A percentile compares a stretch with the other conserved stretches of the same genome.
Conservation (phyloP, 2,329 filamentous ascomycete species). For the Zymoseptoria crescenta region DNA sequence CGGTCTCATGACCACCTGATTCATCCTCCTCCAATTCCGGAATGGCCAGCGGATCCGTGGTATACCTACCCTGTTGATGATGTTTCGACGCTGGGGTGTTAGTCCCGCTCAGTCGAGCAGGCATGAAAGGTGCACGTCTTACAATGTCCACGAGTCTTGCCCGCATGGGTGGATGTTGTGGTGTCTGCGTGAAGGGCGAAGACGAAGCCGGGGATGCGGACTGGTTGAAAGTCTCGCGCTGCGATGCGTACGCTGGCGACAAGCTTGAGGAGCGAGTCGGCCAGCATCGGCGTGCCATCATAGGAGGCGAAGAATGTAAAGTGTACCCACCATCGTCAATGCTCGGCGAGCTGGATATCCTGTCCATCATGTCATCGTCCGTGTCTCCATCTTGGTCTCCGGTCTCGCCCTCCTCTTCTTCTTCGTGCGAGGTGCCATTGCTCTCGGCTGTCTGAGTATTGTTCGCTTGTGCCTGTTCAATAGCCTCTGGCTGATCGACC, state of each 20-base stretch:
- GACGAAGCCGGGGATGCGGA: conserved; percentile 29
- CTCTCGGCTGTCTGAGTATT: conserved; percentile 42
- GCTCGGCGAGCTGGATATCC: conserved; percentile 95
- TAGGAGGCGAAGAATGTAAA: conserved; percentile 25
- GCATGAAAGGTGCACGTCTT: conserved; percentile 4
- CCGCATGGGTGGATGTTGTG: conserved; percentile 31
- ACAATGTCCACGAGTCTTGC: conserved; percentile 14
- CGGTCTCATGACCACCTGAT: background rate
- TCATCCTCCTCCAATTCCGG: background rate
- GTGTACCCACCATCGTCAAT: conserved; percentile 95
- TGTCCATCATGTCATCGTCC: conserved; percentile 90
- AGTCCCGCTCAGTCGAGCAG: conserved; percentile 7
- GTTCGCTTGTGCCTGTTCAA: conserved; percentile 44
- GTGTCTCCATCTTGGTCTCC: conserved; percentile 32
- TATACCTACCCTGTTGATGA: conserved; percentile 47
- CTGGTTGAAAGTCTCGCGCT: conserved; percentile 29
- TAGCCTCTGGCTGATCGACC: conserved; percentile 36
- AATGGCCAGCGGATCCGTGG: conserved; percentile 1
- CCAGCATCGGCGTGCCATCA: conserved; percentile 24
- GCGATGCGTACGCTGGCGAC: conserved; percentile 30
- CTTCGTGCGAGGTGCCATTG: conserved; percentile 22
- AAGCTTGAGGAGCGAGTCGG: conserved; percentile 37
- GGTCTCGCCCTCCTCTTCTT: conserved; percentile 29
- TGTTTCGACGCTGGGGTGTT: conserved; percentile 31
- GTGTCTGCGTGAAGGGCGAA: conserved; percentile 38